Percentiles rank a stretch among this genome's conserved stretches.
Conservation (phyloP, 2,329 filamentous ascomycete genomes). For the Ophiostoma piceae region DNA sequence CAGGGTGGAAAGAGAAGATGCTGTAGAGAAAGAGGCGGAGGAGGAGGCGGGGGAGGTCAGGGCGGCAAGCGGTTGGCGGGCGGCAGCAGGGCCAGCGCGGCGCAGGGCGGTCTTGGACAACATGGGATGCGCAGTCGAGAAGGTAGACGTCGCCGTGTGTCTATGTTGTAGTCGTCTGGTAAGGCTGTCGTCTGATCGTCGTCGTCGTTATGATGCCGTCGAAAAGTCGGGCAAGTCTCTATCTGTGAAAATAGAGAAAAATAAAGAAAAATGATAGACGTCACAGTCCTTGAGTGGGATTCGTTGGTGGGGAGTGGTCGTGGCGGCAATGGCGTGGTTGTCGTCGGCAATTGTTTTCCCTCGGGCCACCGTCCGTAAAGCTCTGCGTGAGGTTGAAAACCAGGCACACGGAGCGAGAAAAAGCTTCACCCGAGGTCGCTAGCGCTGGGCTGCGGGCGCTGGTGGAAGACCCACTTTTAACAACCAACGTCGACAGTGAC, state of each 20-base stretch:
- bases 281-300: not conserved
- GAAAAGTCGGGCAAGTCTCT: not conserved
- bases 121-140: constrained; percentile 38
- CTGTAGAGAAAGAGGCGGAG: constrained; percentile 32
- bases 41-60: constrained; percentile 29
- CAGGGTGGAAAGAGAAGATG: not conserved
- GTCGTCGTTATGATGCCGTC: not conserved
- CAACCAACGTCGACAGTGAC: not conserved
- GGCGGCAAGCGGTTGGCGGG: constrained; percentile 33
- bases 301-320: not conserved
- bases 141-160: not conserved
- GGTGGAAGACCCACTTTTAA: constrained; percentile 13
- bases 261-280: not conserved
- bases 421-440: constrained; percentile 25
- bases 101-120: constrained; percentile 50
- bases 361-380: constrained; percentile 21
- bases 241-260: not conserved
- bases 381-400: constrained; percentile 11
- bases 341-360: constrained; percentile 25
- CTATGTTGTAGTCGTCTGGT: not conserved
- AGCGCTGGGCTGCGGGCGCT: constrained; percentile 13
- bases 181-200: not conserved
- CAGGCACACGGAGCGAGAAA: constrained; percentile 19
- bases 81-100: constrained; percentile 51
- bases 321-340: constrained; percentile 9